Evolutionary conservation across 1,139 yeast species (phyloP).

Genomic region (Blastobotrys serpentis): DNA sequence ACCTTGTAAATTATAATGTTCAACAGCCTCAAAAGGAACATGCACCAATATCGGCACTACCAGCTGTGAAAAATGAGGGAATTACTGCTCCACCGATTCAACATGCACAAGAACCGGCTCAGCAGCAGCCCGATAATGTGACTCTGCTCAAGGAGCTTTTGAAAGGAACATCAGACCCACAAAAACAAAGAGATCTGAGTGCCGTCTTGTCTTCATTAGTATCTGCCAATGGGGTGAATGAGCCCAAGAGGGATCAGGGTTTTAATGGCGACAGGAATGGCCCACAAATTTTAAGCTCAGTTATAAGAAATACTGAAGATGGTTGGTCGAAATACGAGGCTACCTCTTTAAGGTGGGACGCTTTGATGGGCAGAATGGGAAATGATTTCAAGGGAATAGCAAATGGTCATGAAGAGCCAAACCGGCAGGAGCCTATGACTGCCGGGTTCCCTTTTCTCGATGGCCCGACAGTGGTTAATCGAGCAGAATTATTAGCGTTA

Average conservation of each 20-base stretch:
- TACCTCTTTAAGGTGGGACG: not conserved
- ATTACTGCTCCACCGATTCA: too few species aligned
- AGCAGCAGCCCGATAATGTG: not conserved
- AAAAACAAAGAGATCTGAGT: slow-evolving; percentile 1
- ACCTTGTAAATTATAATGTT: not conserved
- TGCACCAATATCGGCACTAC: too few species aligned
- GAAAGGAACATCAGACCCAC: slow-evolving; percentile 1
- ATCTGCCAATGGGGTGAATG: not conserved
- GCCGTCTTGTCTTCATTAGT: not conserved
- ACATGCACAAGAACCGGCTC: too few species aligned
- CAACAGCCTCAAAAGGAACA: too few species aligned
- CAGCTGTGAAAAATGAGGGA: too few species aligned
- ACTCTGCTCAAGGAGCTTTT: not conserved
- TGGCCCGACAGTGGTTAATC: not conserved
- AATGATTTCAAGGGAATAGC: not conserved
- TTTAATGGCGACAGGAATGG: not conserved
- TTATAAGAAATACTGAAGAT: not conserved
- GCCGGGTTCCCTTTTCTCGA: slow-evolving; percentile 3
- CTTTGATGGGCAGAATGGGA: not conserved
- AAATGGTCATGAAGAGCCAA: not conserved
- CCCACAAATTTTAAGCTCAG: not conserved
- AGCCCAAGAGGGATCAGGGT: too few species aligned
- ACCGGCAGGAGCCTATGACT: not conserved
- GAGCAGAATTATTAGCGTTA: not conserved
- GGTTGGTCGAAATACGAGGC: not conserved